Base-by-base conservation (phyloP, 73 alveolate genomes). In the Uronychia binucleata region DNA sequence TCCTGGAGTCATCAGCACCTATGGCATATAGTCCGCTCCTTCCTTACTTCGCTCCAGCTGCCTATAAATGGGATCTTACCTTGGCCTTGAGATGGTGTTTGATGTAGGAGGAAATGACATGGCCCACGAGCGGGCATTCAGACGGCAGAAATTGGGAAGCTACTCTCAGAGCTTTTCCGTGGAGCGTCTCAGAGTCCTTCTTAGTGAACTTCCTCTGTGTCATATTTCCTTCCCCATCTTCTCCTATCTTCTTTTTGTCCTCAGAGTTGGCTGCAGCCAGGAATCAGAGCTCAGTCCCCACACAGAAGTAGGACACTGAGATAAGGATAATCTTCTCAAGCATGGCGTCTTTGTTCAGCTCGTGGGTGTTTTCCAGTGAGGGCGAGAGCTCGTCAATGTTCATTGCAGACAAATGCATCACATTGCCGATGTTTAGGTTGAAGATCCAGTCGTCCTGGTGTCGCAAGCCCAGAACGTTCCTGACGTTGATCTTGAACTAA, bases 241-340 rank as follows among this genome's bases (percentile, higher is more conserved):
- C 84, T 33, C 27, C 32, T 28, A 5, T 83, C 8, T 67, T 14
- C 78, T n/a, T 74, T 75, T 74, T 33, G 59, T 33, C 84, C 30
- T 0, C 79, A 19, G 84, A 26, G 13, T 79, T 58, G 27, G 78
- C 33, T 32, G 87, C 74, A 8, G 93, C 86, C 79, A 96, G 77
- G 78, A 96, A 93, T 86, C 99, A 90, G 34, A 96, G 80, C 89
- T 96, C 99, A 27, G 98, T 96, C 13, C 97, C 99, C 11, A 96
- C 95, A 81, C 99, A 95, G 86, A 96, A 96, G 81, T 95, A 96
- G 35, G 97, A 84, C 0, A 96, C 98, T 26, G 96, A 85, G 57
- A 94, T 87, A 93, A 96, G 85, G 8, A 96, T 94, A 59, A 96
- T 94, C 76, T 96, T 96, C 84, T 96, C 99, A 58, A 96, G 91